Conservation (phyloP, 192 early-diverging fungal genomes). For the Rhizoclosmatium sp. region DNA sequence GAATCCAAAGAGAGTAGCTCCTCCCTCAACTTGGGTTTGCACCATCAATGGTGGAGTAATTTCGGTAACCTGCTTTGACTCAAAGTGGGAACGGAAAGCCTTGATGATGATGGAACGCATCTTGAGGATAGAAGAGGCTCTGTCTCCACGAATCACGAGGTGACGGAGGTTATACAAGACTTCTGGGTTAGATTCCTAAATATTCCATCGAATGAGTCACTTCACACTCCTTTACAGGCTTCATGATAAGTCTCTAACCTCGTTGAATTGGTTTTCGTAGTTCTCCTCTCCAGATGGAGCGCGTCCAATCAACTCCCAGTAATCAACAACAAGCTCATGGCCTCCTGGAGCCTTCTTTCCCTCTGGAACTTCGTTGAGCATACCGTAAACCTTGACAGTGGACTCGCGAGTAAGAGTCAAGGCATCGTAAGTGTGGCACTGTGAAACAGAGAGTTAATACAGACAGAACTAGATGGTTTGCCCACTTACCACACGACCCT, state of each 20-base stretch:
- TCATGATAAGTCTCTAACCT: slow-evolving; percentile 36
- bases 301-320: slow-evolving; percentile 92
- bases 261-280: slow-evolving; percentile 87
- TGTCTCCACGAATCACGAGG: slow-evolving; percentile 94
- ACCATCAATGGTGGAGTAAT: slow-evolving; percentile 99
- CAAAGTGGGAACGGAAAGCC: slow-evolving; percentile 97
- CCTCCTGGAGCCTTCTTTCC: slow-evolving; percentile 98
- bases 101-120: slow-evolving; percentile 85
- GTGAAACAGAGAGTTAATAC: neutral
- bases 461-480: neutral
- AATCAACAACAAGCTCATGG: slow-evolving; percentile 94
- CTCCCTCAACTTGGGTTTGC: slow-evolving; percentile 99
- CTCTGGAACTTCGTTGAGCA: slow-evolving; percentile 84
- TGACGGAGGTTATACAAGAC: slow-evolving; percentile 93
- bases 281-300: slow-evolving; percentile 96
- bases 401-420: slow-evolving; percentile 92
- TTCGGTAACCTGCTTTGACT: slow-evolving; percentile 78
- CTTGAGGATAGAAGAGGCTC: slow-evolving; percentile 83
- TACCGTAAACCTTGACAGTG: slow-evolving; percentile 88
- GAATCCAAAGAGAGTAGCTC: slow-evolving; percentile 92
- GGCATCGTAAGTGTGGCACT: slow-evolving; percentile 96
- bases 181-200: slow-evolving; percentile 82
- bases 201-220: neutral
- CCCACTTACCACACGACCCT: slow-evolving; percentile 73
- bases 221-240: neutral